Evolutionary conservation across 2,329 filamentous ascomycete genomes (phyloP), one percentile per base, ranked within the genome.

Genomic region (Zarea fungicola): DNA sequence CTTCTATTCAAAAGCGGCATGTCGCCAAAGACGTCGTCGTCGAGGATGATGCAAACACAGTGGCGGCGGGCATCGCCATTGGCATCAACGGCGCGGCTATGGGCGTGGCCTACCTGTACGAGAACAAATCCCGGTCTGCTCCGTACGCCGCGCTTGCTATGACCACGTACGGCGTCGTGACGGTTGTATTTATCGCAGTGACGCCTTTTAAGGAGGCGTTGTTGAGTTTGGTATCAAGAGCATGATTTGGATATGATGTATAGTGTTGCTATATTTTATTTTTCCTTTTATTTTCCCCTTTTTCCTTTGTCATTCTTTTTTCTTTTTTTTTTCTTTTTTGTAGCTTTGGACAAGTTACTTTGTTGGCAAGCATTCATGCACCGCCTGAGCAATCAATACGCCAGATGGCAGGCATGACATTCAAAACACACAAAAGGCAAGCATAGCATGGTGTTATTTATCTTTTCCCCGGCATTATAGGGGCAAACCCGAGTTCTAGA

Each of bases 51-150:
- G 60, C 70, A 0, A 49, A 60, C 2, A 72, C 66, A 0, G 69
- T 80, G 2, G 76, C 76, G 1, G 65, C 72, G 0, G 78, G 78
- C 29, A 68, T 77, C 29, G 68, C 76, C 0, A 69, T 80, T 42
- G 78, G 78, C 3, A 73, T 81, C 64, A 82, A 81, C 54, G 76
- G 76, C 1, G 77, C 77, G 0, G 78, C 78, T 4, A 80, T 82
- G 76, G 78, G 78, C 3, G 78, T 78, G 0, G 71, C 78, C 1
- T 76, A 78, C 51, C 65, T 81, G 13, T 79, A 81, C 49, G 76
- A 80, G 60, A 70, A 68, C 7, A 67, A 66, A 46, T 78, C 73
- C 53, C 69, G 67, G 1, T 74, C 77, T 4, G 76, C 76, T 3
- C 76, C 78, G 1, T 80, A 80, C 54, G 75, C 78, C 3, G 76